Evolutionary conservation across 2,329 filamentous ascomycete genomes (phyloP).

Genomic region (Fusarium sterilihyphosum): DNA sequence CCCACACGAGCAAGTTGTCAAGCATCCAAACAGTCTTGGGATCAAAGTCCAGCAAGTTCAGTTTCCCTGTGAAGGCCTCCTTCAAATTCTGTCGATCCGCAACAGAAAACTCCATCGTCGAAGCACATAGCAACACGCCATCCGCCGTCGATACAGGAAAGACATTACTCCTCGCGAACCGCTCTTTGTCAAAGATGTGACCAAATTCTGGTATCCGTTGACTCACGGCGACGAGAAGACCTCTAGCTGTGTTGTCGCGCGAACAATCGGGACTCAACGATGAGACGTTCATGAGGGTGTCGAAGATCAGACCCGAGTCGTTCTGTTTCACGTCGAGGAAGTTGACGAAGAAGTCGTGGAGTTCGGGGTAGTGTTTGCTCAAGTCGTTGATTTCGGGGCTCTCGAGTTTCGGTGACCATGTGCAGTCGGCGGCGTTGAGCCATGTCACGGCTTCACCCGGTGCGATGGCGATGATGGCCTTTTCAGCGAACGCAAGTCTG

Average conservation of each 20-base stretch:
- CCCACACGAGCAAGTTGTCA: slow-evolving; percentile 30
- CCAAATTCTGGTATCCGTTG: slow-evolving; percentile 30
- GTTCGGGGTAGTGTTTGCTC: slow-evolving; percentile 35
- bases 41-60: slow-evolving; percentile 34
- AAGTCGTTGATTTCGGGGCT: slow-evolving; percentile 30
- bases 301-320: slow-evolving; percentile 29
- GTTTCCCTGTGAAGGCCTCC: slow-evolving; percentile 26
- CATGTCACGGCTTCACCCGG: slow-evolving; percentile 28
- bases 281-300: slow-evolving; percentile 28
- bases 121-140: slow-evolving; percentile 26
- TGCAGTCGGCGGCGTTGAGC: slow-evolving; percentile 27
- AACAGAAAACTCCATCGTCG: slow-evolving; percentile 37
- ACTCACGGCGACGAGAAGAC: slow-evolving; percentile 28
- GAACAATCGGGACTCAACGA: slow-evolving; percentile 21
- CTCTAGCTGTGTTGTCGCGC: slow-evolving; percentile 28
- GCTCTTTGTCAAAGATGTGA: slow-evolving; percentile 28
- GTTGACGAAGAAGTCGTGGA: slow-evolving; percentile 35
- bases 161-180: slow-evolving; percentile 18
- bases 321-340: slow-evolving; percentile 31
- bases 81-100: slow-evolving; percentile 30
- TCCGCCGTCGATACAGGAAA: slow-evolving; percentile 28
- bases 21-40: slow-evolving; percentile 35
- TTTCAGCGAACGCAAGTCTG: slow-evolving; percentile 16
- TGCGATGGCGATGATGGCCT: slow-evolving; percentile 19
- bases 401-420: slow-evolving; percentile 33